Percentiles rank a stretch among this genome's conserved stretches.
Conservation (phyloP, 495 filamentous ascomycete genomes). For the Xylona heveae region DNA sequence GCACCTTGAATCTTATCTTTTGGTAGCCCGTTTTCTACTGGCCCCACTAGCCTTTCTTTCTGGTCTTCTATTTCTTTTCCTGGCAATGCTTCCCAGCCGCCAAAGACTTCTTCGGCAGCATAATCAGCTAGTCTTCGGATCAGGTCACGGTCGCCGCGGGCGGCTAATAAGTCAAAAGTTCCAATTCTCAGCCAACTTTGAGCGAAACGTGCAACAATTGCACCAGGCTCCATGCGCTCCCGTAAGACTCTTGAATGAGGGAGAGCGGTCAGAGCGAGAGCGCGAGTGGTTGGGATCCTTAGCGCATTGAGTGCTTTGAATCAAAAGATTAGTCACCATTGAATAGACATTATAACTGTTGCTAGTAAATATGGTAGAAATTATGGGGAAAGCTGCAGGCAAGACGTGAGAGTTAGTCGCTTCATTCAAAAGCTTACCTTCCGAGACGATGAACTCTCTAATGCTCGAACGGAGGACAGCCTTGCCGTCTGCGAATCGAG, state of each 20-base stretch:
- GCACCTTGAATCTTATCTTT: constrained; percentile 38
- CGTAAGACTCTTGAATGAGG: constrained; percentile 51
- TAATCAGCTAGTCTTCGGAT: constrained; percentile 59
- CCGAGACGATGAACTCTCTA: constrained; percentile 79
- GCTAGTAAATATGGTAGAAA: no score
- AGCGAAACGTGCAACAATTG: constrained; percentile 83
- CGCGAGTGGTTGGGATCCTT: constrained; percentile 67
- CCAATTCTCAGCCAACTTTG: constrained; percentile 80
- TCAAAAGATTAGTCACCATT: constrained; percentile 1
- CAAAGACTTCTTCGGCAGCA: constrained; percentile 65
- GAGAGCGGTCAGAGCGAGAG: constrained; percentile 56
- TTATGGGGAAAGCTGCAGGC: no score
- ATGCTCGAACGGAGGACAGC: constrained; percentile 82
- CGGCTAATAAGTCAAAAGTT: constrained; percentile 74
- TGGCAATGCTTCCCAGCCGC: constrained; percentile 64
- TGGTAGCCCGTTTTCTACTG: constrained; percentile 22
- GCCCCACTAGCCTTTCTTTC: no score
- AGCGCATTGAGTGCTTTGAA: constrained; percentile 46
- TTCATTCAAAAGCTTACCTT: constrained; percentile 33
- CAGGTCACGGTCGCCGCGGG: constrained; percentile 54
- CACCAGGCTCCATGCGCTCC: constrained; percentile 78
- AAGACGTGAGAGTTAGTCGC: no score
- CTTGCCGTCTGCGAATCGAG: constrained; percentile 91
- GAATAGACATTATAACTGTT: no score
- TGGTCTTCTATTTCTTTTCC: no score